These are phyloP conservation scores for Strobilomyces dryophilus DNA, from an alignment of 768 basidiomycete species.

Conservation along the genomic window DNA sequence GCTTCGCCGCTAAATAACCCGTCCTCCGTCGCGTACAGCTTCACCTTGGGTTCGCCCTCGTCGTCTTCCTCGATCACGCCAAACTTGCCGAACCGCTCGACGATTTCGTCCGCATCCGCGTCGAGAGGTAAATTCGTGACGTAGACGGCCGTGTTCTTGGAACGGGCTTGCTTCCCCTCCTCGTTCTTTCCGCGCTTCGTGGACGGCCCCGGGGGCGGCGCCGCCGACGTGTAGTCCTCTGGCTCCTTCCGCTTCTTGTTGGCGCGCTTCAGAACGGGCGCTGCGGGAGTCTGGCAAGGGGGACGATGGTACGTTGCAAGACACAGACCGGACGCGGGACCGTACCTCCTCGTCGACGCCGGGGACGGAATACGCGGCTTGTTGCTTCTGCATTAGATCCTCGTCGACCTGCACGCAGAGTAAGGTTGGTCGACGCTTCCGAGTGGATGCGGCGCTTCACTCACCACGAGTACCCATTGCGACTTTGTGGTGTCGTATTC, in stretches of 20 bases:
- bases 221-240: conserved; percentile 65
- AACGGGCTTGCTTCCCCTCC: conserved; percentile 49
- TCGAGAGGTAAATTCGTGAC: conserved; percentile 80
- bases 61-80: conserved; percentile 93
- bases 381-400: conserved; percentile 81
- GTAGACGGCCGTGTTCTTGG: conserved; percentile 92
- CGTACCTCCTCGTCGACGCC: conserved; percentile 94
- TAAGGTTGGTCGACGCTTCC: neutral
- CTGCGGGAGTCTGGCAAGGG: conserved; percentile 69
- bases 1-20: conserved; percentile 93
- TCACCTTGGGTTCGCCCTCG: conserved; percentile 88
- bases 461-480: conserved; percentile 81
- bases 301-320: conserved; percentile 20
- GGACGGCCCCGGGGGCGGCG: conserved; percentile 46
- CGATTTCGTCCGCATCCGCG: conserved; percentile 67
- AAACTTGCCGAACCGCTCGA: conserved; percentile 85
- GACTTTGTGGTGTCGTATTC: conserved; percentile 80
- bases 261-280: conserved; percentile 75
- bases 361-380: conserved; percentile 88
- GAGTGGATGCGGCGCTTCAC: conserved; percentile 24
- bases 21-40: conserved; percentile 87
- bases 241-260: conserved; percentile 78
- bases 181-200: conserved; percentile 67
- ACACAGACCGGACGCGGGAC: conserved; percentile 15
- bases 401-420: conserved; percentile 66